Evolutionary conservation across 805 yeast genomes (phyloP).

Genomic region (Yarrowia hollandica): DNA sequence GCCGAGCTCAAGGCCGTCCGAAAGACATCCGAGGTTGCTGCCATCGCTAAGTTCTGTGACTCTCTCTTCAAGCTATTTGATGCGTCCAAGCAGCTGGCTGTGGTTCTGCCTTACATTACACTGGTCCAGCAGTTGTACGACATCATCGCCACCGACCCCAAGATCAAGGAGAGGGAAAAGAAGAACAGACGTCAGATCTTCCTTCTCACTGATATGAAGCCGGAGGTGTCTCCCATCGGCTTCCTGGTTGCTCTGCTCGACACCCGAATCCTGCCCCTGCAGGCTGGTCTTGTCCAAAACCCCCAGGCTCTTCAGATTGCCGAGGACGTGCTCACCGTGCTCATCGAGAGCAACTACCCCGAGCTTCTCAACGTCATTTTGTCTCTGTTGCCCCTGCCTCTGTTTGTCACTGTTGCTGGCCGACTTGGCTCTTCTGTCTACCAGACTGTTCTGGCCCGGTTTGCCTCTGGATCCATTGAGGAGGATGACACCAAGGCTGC

Average conservation of each 20-base stretch:
- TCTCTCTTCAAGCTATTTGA: constrained; percentile 56
- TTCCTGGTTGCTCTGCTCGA: constrained; percentile 15
- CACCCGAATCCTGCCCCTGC: constrained; percentile 13
- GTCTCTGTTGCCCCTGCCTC: constrained; percentile 24
- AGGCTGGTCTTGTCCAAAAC: constrained; percentile 20
- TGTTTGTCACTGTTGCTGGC: constrained; percentile 17
- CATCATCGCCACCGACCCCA: constrained; percentile 34
- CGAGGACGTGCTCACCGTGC: constrained; percentile 11
- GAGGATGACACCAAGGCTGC: constrained; percentile 54
- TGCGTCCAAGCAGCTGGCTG: constrained; percentile 55
- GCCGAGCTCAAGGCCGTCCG: constrained; percentile 54
- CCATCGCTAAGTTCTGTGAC: constrained; percentile 15
- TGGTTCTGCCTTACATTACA: constrained; percentile 37
- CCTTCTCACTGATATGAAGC: not conserved
- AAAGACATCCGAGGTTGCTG: constrained; percentile 43
- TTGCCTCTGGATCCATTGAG: constrained; percentile 44
- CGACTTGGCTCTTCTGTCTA: constrained; percentile 26
- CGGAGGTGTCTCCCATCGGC: constrained; percentile 18
- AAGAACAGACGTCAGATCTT: constrained; percentile 32
- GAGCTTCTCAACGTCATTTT: constrained; percentile 13
- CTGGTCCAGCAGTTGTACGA: constrained; percentile 30
- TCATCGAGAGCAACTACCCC: constrained; percentile 23
- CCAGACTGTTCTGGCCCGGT: constrained; percentile 22
- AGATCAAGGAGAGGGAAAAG: constrained; percentile 43
- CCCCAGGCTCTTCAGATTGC: constrained; percentile 27